Base-by-base conservation (phyloP, 1,284 basidiomycete species). In the Naganishia albida region DNA sequence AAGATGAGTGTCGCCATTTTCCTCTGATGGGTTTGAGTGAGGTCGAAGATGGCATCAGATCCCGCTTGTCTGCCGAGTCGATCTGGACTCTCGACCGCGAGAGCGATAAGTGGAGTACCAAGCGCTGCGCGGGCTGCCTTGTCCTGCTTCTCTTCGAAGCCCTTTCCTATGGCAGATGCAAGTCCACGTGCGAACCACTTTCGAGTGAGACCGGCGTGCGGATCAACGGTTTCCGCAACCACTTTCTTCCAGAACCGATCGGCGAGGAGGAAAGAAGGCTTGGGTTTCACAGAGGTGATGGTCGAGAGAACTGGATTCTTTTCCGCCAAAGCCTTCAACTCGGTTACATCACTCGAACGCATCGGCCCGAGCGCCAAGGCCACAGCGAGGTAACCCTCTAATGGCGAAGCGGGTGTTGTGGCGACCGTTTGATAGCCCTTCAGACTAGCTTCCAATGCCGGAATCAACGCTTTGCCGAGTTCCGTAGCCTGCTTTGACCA, bases 221-320 rank as follows among this genome's bases (percentile, higher is more conserved):
- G 49, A 38, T 67, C 66, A 13, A 39, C 49, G 7, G 63, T 57
- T 15, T 67, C 66, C 16, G 53, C n/a, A 28, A 64, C 30, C 3
- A 64, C 51, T 18, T 56, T 64, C 38, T 63, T 63, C 66, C 62
- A 63, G 40, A 62, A 40, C 30, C 63, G 49, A 38, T 93, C 91
- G 85, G 86, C 91, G 23, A 94, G 73, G 44, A 96, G 75, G 80
- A 95, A 95, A 1, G 88, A 88, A 0, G 91, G 89, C 74, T 92
- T 95, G 18, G 80, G 78, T 6, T 73, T 68, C 7, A 82, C 75
- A 1, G 82, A 75, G 1, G 78, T 71, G 26, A 81, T 68, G 7
- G 67, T 70, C 34, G 77, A 70, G 42, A 82, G 62, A 1, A 73
- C 71, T 0, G 77, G 55, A 53, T 79, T 79, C 20, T 70, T 70